Evolutionary conservation across 2,329 filamentous ascomycete genomes (phyloP).

Genomic region (Aureobasidium namibiae): DNA sequence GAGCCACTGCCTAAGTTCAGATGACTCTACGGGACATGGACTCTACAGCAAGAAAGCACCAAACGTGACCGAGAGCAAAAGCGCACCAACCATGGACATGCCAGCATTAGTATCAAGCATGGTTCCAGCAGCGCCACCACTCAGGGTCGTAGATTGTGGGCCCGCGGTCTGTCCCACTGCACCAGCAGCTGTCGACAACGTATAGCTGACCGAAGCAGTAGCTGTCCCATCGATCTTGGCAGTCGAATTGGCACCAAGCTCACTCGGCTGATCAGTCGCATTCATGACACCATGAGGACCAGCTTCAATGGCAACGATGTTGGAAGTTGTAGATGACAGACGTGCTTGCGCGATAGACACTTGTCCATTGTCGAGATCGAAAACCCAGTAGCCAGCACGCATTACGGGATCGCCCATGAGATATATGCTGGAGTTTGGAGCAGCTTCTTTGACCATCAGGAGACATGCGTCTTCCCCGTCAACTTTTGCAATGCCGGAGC

Average conservation of each 20-base stretch:
- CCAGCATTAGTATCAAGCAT: neutral
- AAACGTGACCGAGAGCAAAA: neutral
- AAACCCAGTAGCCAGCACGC: slow-evolving; percentile 28
- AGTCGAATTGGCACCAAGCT: neutral
- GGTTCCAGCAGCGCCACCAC: neutral
- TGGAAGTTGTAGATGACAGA: neutral
- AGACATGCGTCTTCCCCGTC: slow-evolving; percentile 12
- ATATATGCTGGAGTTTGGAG: slow-evolving; percentile 18
- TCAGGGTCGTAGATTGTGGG: neutral
- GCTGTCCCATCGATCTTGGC: neutral
- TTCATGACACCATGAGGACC: neutral
- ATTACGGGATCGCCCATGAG: slow-evolving; percentile 26
- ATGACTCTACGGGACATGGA: too few species aligned
- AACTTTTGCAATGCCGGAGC: slow-evolving; percentile 17
- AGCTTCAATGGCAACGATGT: neutral
- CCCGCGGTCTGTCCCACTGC: neutral
- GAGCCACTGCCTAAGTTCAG: too few species aligned
- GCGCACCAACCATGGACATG: neutral
- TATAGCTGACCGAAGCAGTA: neutral
- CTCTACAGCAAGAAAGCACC: neutral
- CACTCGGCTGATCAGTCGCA: neutral
- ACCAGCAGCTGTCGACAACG: neutral
- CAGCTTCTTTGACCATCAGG: neutral
- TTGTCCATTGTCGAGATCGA: slow-evolving; percentile 29
- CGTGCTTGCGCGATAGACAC: slow-evolving; percentile 26